phyloP scores from a whole-genome alignment of 2,329 filamentous ascomycete species.

The Diaporthe vexans region DNA sequence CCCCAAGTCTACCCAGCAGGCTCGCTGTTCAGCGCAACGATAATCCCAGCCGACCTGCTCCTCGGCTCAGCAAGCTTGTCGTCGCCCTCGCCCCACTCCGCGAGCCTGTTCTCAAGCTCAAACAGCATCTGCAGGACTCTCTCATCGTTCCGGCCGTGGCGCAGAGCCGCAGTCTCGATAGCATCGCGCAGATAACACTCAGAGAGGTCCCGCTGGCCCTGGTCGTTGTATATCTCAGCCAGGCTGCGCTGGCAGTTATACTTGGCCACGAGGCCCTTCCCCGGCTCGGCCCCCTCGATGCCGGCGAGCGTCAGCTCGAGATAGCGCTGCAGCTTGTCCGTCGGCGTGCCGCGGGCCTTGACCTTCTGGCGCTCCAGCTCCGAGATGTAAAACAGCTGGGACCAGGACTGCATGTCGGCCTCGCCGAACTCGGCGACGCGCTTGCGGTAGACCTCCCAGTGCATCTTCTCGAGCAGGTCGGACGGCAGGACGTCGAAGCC shows the following conservation, averaged over 20 bases:
- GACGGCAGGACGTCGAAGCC: conserved; percentile 36
- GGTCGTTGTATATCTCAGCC: conserved; percentile 27
- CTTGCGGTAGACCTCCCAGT: conserved; percentile 33
- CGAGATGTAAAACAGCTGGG: conserved; percentile 32
- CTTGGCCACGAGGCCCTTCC: neutral
- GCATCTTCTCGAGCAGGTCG: conserved; percentile 27
- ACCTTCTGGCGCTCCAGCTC: conserved; percentile 42
- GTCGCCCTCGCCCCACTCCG: conserved; percentile 38
- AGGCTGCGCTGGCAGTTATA: conserved; percentile 37
- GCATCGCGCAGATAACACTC: conserved; percentile 23
- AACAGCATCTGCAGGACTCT: conserved; percentile 27
- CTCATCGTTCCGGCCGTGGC: conserved; percentile 15
- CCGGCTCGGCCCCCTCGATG: neutral
- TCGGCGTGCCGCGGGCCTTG: conserved; percentile 9
- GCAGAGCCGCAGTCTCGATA: conserved; percentile 12
- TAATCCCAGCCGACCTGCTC: conserved; percentile 1
- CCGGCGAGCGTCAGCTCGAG: conserved; percentile 27
- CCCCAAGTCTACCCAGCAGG: neutral
- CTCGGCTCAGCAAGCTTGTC: conserved; percentile 27
- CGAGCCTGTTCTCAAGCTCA: conserved; percentile 35
- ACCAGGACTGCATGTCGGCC: conserved; percentile 8
- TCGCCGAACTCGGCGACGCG: neutral
- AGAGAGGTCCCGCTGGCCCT: conserved; percentile 25
- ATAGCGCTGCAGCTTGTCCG: conserved; percentile 9
- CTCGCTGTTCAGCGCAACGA: conserved; percentile 20